Evolutionary conservation across 129 eudicot species (phyloP).

Genomic region (Deinandra increscens): DNA sequence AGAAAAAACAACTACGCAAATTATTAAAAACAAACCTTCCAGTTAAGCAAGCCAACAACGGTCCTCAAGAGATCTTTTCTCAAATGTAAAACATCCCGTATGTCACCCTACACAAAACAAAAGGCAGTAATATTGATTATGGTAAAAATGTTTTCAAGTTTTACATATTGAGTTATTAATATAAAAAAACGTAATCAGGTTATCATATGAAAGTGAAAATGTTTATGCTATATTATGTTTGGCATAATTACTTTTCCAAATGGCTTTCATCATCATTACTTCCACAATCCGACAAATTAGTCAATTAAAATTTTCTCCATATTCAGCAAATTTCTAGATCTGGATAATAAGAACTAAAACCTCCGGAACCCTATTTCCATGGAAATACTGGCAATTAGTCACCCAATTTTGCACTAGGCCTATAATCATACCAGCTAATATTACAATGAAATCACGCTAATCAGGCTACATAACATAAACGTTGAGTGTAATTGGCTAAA

Average conservation of each 20-base stretch:
- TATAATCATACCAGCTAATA: neutral
- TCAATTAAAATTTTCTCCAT: neutral
- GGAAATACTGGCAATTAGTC: neutral
- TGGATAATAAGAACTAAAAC: neutral
- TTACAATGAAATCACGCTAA: neutral
- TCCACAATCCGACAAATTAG: conserved; percentile 6
- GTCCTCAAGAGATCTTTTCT: conserved; percentile 75
- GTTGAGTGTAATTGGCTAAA: neutral
- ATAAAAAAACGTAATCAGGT: neutral
- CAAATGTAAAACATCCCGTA: conserved; percentile 62
- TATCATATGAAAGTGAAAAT: conserved; percentile 2
- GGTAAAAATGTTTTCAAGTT: conserved; percentile 6
- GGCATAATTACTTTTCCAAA: neutral
- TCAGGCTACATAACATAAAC: neutral
- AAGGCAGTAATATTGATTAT: neutral
- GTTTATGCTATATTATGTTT: neutral
- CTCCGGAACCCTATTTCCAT: neutral
- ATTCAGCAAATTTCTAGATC: conserved; percentile 9
- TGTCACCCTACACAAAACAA: conserved; percentile 62
- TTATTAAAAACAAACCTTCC: conserved; percentile 57
- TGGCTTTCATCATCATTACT: conserved; percentile 8
- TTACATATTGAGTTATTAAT: neutral
- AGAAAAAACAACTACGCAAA: conserved; percentile 1
- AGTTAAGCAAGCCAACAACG: conserved; percentile 53
- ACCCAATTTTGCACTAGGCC: neutral